phyloP scores from a whole-genome alignment of 345 rosid genomes.

The Sisymbrium altissimum region DNA sequence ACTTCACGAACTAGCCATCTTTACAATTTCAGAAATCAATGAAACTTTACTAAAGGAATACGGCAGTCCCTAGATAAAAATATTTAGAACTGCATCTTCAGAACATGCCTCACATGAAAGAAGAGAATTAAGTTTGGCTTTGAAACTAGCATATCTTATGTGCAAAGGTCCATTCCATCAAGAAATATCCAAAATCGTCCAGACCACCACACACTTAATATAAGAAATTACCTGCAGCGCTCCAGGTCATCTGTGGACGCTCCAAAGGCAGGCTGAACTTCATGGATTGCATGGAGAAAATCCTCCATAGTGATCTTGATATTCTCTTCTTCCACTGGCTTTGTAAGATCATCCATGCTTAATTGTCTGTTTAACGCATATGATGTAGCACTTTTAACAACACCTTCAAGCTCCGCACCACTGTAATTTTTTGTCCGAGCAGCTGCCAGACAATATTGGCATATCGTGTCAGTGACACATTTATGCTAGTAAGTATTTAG shows the following conservation, averaged over 20 bases:
- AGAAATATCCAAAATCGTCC: background rate
- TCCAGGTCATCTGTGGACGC: slow-evolving; percentile 97
- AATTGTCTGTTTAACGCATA: slow-evolving; percentile 93
- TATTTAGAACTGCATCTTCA: background rate
- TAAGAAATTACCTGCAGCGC: slow-evolving; percentile 70
- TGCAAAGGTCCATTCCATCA: background rate
- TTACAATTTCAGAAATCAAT: background rate
- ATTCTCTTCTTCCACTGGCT: slow-evolving; percentile 94
- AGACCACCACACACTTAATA: background rate
- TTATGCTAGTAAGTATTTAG: slow-evolving; percentile 1
- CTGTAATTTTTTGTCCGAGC: slow-evolving; percentile 96
- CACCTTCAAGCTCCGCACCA: slow-evolving; percentile 99
- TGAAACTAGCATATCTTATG: background rate
- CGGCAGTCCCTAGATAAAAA: background rate
- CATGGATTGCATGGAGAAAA: slow-evolving; percentile 74
- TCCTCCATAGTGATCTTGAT: slow-evolving; percentile 95
- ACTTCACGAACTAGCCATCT: background rate
- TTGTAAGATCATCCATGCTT: slow-evolving; percentile 94
- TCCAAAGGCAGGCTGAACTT: slow-evolving; percentile 91
- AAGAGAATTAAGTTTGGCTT: background rate
- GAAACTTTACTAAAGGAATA: background rate
- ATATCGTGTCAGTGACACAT: background rate
- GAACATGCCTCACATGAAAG: background rate
- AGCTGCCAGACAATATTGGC: slow-evolving; percentile 49
- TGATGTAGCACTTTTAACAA: slow-evolving; percentile 97